Base-by-base conservation (phyloP, 73 alveolate species). In the Symbiodinium pilosum region DNA sequence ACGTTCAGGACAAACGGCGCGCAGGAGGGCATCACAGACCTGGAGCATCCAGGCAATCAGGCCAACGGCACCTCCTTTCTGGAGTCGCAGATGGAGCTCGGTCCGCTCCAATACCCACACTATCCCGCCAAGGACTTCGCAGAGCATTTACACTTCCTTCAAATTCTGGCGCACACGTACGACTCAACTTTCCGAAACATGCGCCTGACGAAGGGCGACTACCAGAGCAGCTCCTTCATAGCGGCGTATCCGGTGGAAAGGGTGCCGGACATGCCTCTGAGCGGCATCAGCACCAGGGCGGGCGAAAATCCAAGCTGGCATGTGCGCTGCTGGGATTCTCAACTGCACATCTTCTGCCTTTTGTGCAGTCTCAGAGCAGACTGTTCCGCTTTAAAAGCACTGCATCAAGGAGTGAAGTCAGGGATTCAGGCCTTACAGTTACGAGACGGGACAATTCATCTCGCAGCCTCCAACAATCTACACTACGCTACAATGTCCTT, bases 371-470 rank as follows among this genome's bases (percentile, higher is more conserved):
- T 47, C 64, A 47, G 64, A 47, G 64, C 64, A 47, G 64, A 47
- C 64, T 47, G 64, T 47, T 47, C 64, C 24, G 64, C 64, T 16
- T 47, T 47, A 47, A 47, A 47, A 47, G 64, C 64, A 47, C 64
- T 47, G 73, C 73, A 56, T 8, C 14, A 56, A 56, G 73, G 73
- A 56, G 9, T 56, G 73, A 56, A 56, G 73, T 56, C 73, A 56
- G 73, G 73, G 73, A 56, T 26, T 56, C 73, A 56, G 34, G 73
- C 73, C 73, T 56, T 56, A 56, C 73, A 56, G 73, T 56, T 56
- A 32, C 73, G 21, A 56, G 73, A 56, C 73, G 73, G 73, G 73
- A 56, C 73, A 56, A 20, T 56, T 56, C 9, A 56, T 32, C 73
- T 56, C 73, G 73, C 73, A 56, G 73, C 73, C 73, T 56, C 73